Conservation (phyloP, 805 yeast species). For the Cyberlindnera misumaiensis region DNA sequence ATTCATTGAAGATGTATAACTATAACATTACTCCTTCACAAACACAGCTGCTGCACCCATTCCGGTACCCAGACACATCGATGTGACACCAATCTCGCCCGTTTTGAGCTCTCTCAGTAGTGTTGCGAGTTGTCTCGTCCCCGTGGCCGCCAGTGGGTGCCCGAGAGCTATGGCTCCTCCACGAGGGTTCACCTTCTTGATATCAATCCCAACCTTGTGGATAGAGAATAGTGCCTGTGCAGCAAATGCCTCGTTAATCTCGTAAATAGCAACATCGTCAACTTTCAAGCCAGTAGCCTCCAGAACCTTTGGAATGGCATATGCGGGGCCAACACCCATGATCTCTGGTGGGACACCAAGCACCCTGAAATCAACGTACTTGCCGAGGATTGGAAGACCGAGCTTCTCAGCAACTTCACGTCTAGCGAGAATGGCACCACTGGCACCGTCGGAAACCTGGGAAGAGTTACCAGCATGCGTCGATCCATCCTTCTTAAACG, state of each 20-base stretch:
- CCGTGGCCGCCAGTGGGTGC: constrained; percentile 86
- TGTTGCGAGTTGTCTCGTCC: constrained; percentile 91
- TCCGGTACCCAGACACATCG: constrained; percentile 98
- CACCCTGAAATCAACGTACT: constrained; percentile 68
- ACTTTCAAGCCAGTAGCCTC: constrained; percentile 50
- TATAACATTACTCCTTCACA: constrained; percentile 53
- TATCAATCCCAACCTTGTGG: constrained; percentile 56
- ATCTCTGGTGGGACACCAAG: constrained; percentile 96
- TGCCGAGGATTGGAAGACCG: constrained; percentile 68
- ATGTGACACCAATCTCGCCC: constrained; percentile 83
- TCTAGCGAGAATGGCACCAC: constrained; percentile 78
- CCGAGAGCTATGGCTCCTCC: constrained; percentile 98
- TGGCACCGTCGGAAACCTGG: constrained; percentile 94
- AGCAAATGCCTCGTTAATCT: constrained; percentile 95
- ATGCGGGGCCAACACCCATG: constrained; percentile 98
- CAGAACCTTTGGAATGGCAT: constrained; percentile 83
- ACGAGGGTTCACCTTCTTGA: constrained; percentile 71
- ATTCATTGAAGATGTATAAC: no score
- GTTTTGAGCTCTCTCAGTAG: constrained; percentile 69
- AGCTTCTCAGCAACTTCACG: constrained; percentile 76
- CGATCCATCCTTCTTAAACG: constrained; percentile 71
- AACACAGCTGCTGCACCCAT: constrained; percentile 96
- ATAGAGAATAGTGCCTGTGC: constrained; percentile 85
- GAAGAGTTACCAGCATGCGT: constrained; percentile 97
- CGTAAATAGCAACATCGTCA: constrained; percentile 69